These are phyloP conservation scores for Trichoderma guizhouense DNA, from an alignment of 2,329 filamentous ascomycete genomes.

Conservation along the genomic window DNA sequence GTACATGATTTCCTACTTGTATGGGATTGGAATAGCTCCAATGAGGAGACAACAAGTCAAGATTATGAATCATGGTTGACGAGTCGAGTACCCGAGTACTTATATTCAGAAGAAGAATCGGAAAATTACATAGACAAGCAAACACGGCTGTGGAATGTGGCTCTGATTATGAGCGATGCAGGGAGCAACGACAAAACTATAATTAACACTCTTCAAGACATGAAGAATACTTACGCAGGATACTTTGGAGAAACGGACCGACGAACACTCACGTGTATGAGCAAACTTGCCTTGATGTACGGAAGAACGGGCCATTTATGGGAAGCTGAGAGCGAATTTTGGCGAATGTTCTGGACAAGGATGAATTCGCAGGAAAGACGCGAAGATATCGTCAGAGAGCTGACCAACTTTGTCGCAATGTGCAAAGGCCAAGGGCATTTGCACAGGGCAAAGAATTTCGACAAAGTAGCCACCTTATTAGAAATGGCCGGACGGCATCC, in stretches of 20 bases:
- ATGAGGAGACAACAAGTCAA: background rate
- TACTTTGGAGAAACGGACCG: background rate
- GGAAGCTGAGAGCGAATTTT: constrained; percentile 3
- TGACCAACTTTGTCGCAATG: background rate
- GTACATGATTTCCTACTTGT: background rate
- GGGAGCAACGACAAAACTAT: background rate
- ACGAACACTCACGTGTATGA: background rate
- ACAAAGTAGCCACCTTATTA: background rate
- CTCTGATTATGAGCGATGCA: background rate
- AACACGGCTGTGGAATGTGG: background rate
- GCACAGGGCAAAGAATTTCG: background rate
- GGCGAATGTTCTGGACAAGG: background rate
- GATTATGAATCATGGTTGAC: background rate
- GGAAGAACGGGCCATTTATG: background rate
- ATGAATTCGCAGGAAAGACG: background rate
- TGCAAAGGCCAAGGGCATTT: background rate
- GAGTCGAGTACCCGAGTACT: background rate
- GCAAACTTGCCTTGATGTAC: background rate
- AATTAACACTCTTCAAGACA: background rate
- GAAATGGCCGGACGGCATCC: background rate
- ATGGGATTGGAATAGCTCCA: background rate
- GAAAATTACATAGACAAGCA: background rate
- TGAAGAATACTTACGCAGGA: background rate
- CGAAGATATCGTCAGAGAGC: background rate
- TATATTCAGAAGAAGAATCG: background rate